Base-by-base conservation (phyloP, 192 early-diverging fungal species). In the Coemansia sp. region DNA sequence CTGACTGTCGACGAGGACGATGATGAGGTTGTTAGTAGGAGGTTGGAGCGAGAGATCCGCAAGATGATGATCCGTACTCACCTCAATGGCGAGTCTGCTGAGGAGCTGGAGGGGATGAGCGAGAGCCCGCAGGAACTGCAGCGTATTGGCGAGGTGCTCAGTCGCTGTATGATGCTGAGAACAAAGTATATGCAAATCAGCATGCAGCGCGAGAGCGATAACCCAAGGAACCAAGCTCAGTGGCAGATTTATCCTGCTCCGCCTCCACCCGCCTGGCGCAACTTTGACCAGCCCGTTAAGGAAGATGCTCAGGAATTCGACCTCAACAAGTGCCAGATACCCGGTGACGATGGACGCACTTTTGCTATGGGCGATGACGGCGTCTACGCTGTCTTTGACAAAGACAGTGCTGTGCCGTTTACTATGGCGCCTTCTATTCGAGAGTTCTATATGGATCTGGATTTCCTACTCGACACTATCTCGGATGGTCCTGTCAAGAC, bases 401-500 rank as follows among this genome's bases (percentile, higher is more conserved):
- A 63, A 44, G n/a, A 43, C 35, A 11, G 19, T 9, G 23, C 76
- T 65, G 19, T 78, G 35, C 23, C 85, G 8, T 62, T 87, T 19
- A 86, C 77, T 42, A 63, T 55, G 4, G 86, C 93, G 17, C 93
- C 92, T n/a, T 79, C 78, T 38, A 88, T 91, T 61, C 91, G 88
- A 59, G 93, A 97, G 66, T 98, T 94, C 74, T 98, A 87, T 76
- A 72, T 85, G 71, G 95, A 98, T 64, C 81, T 94, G 59, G 92
- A 98, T 59, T 93, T 76, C 63, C 85, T 98, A 38, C 75, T 94
- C 13, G 81, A 87, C 13, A 81, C 88, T 0, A 92, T 95, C 38
- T 88, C 89, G 0, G 94, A 95, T 74, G 96, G 96, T 0, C 96
- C 96, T 2, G 87, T 93, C 33, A 98, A 98, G 82, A 91, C 89